Conservation (phyloP, 768 basidiomycete genomes). For the Pleurotus djamor region DNA sequence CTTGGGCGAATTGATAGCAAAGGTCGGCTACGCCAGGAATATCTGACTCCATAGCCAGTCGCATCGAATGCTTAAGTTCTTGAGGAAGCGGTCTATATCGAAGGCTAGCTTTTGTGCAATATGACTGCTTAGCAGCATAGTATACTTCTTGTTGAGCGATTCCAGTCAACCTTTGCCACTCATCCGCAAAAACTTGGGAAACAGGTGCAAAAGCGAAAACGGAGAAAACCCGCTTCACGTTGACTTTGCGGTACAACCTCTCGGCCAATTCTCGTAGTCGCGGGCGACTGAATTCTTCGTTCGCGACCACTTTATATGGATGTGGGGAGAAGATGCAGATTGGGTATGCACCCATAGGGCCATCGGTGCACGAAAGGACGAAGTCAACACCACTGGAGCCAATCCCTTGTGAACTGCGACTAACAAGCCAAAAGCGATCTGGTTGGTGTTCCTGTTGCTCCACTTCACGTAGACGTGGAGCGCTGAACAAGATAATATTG, state of each 20-base stretch:
- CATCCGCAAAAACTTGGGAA: constrained; percentile 30
- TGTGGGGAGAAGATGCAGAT: constrained; percentile 44
- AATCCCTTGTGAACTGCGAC: constrained; percentile 19
- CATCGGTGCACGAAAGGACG: constrained; percentile 45
- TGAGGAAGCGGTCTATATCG: constrained; percentile 14
- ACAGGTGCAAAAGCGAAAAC: constrained; percentile 43
- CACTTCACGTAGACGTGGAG: constrained; percentile 8
- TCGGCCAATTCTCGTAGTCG: constrained; percentile 31
- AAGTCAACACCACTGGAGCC: constrained; percentile 25
- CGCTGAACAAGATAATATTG: constrained; percentile 20
- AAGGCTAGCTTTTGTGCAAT: constrained; percentile 36
- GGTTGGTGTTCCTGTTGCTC: background rate
- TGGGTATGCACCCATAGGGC: constrained; percentile 43
- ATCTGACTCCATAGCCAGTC: constrained; percentile 10
- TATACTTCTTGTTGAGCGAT: constrained; percentile 27
- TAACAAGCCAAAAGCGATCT: constrained; percentile 28
- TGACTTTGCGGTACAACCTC: constrained; percentile 26
- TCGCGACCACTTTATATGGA: constrained; percentile 25
- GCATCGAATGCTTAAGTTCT: constrained; percentile 16
- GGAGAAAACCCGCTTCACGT: constrained; percentile 39
- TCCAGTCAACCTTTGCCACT: constrained; percentile 32
- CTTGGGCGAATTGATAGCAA: constrained; percentile 41
- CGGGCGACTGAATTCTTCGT: constrained; percentile 19
- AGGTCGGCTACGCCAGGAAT: constrained; percentile 25
- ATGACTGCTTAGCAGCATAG: constrained; percentile 41